phyloP scores from a whole-genome alignment of 2,329 filamentous ascomycete genomes.

The Chaetomiaceae sp. region DNA sequence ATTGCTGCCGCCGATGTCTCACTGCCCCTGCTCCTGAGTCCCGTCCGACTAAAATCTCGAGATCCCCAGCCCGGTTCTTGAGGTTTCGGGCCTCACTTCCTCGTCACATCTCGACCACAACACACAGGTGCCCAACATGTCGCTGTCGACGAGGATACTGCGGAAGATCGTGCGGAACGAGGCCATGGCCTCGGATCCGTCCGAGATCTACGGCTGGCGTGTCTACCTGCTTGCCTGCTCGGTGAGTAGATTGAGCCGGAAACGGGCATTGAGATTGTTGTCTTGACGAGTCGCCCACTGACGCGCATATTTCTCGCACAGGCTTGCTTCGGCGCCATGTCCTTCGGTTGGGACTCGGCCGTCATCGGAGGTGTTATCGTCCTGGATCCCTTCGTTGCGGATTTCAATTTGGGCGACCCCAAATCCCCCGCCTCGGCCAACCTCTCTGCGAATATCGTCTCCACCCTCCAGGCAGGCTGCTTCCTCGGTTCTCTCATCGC shows the following conservation, averaged over 20 bases:
- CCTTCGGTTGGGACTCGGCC: slow-evolving; percentile 58
- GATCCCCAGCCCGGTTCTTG: neutral
- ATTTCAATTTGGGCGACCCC: slow-evolving; percentile 44
- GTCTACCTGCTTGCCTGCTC: slow-evolving; percentile 59
- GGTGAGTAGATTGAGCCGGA: slow-evolving; percentile 26
- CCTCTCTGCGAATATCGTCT: slow-evolving; percentile 59
- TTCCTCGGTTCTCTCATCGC: slow-evolving; percentile 39
- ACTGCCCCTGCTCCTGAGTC: neutral
- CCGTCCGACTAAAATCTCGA: neutral
- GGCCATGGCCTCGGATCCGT: slow-evolving; percentile 59
- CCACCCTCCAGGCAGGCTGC: slow-evolving; percentile 42
- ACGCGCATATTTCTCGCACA: slow-evolving; percentile 4
- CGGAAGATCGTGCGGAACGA: slow-evolving; percentile 48
- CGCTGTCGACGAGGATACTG: slow-evolving; percentile 25
- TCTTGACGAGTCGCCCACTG: neutral
- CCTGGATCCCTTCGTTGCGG: slow-evolving; percentile 49
- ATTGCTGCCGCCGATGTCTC: slow-evolving; percentile 11
- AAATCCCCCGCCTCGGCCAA: slow-evolving; percentile 43
- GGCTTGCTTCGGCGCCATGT: slow-evolving; percentile 43
- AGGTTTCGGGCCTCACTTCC: neutral
- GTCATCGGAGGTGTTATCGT: slow-evolving; percentile 63
- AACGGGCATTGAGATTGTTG: too few species aligned
- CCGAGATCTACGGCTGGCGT: slow-evolving; percentile 65
- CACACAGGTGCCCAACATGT: slow-evolving; percentile 16
- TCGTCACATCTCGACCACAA: neutral